Evolutionary conservation across 2,329 filamentous ascomycete genomes (phyloP).

Genomic region (Cladosporium halotolerans): DNA sequence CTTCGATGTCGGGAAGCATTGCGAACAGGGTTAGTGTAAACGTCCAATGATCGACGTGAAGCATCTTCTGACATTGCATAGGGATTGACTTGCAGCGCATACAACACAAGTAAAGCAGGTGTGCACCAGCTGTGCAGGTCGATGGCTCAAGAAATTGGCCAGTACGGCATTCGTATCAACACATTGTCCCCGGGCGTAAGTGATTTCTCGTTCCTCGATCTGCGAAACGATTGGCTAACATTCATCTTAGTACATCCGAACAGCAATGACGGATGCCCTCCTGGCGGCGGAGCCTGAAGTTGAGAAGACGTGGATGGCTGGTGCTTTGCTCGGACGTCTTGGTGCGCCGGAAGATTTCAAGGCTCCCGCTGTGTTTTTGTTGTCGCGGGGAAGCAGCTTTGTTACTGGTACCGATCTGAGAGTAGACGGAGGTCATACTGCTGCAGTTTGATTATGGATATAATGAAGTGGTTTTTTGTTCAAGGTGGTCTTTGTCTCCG

Average conservation of each 20-base stretch:
- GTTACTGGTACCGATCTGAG: constrained; percentile 64
- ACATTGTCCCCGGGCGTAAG: constrained; percentile 38
- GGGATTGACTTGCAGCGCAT: constrained; percentile 42
- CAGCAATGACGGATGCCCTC: constrained; percentile 24
- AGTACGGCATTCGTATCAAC: constrained; percentile 42
- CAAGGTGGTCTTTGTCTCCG: no score
- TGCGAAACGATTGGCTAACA: neutral
- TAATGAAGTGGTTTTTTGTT: neutral
- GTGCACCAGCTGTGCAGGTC: constrained; percentile 48
- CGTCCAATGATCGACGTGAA: no score
- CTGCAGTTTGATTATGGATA: neutral
- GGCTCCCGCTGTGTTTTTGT: constrained; percentile 59
- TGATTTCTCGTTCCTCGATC: constrained; percentile 13
- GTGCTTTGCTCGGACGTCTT: constrained; percentile 46
- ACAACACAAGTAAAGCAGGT: constrained; percentile 52
- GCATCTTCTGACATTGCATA: neutral
- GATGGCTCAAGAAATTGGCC: constrained; percentile 49
- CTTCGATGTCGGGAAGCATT: constrained; percentile 33
- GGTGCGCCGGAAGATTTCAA: constrained; percentile 51
- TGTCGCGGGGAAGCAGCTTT: constrained; percentile 61
- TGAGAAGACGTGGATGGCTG: constrained; percentile 46
- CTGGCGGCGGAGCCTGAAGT: constrained; percentile 39
- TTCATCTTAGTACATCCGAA: constrained; percentile 31
- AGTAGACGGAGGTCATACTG: constrained; percentile 62
- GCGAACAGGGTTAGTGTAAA: constrained; percentile 27